phyloP scores from a whole-genome alignment of 2,329 filamentous ascomycete genomes.

The Colletotrichum liriopes region DNA sequence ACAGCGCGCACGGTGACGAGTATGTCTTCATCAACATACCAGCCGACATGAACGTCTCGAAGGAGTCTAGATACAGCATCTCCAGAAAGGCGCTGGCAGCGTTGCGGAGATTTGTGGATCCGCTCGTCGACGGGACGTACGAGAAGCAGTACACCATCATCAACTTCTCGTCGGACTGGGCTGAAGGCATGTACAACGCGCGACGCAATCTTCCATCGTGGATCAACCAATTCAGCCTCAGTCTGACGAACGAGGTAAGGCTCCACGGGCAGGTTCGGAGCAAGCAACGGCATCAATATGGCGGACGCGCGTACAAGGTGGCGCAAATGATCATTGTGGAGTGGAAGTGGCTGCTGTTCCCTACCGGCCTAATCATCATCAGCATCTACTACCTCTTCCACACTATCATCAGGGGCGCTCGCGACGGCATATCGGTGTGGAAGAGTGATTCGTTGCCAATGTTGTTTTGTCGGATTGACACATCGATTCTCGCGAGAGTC shows the following conservation, averaged over 20 bases:
- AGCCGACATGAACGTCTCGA: slow-evolving; percentile 46
- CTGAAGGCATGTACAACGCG: slow-evolving; percentile 55
- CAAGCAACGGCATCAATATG: slow-evolving; percentile 43
- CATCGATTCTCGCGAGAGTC: slow-evolving; percentile 51
- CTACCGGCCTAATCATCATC: slow-evolving; percentile 51
- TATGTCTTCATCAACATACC: slow-evolving; percentile 53
- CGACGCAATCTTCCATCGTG: slow-evolving; percentile 50
- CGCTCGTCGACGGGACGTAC: slow-evolving; percentile 51
- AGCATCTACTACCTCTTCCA: slow-evolving; percentile 54
- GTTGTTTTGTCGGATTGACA: slow-evolving; percentile 56
- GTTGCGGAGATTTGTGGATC: slow-evolving; percentile 52
- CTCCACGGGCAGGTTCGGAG: slow-evolving; percentile 48
- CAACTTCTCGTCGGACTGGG: slow-evolving; percentile 57
- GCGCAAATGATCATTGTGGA: slow-evolving; percentile 53
- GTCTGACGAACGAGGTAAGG: slow-evolving; percentile 56
- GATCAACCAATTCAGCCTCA: slow-evolving; percentile 53
- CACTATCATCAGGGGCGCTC: slow-evolving; percentile 54
- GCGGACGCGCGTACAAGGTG: slow-evolving; percentile 51
- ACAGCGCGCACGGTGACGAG: slow-evolving; percentile 48
- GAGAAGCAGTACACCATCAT: slow-evolving; percentile 48
- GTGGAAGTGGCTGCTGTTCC: slow-evolving; percentile 57
- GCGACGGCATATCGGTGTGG: slow-evolving; percentile 55
- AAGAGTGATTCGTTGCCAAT: slow-evolving; percentile 57
- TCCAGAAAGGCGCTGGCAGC: slow-evolving; percentile 51
- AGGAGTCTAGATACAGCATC: slow-evolving; percentile 50